Evolutionary conservation across 192 early-diverging fungal species (phyloP), one percentile per base, ranked within the genome.

Genomic region (Lobulomyces angularis): DNA sequence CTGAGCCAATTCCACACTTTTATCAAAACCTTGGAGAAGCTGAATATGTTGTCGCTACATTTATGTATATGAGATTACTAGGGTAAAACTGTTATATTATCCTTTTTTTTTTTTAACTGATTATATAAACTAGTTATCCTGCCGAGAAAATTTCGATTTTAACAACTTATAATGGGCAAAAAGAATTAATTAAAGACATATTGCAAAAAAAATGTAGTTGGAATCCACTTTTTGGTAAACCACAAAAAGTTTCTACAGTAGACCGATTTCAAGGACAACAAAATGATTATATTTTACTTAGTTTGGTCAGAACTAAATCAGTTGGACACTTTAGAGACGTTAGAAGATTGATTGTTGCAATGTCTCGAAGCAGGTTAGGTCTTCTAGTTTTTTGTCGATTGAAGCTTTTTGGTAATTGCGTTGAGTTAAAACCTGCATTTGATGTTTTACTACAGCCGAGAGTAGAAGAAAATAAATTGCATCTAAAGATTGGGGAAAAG

Each of bases 21-120:
- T 81, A 82, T 53, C 96, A 99, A 66, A 99, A 97, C 56, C 63
- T 96, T 42, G 92, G 86, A 20, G 96, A 99, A 49, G 96, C 96
- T 36, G 96, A 99, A 61, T 96, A 86, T 57, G 67, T 90, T 7
- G 93, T 99, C 14, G 89, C 90, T 3, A 69, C 82, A 12, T 99
- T 79, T 69, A 87, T 89, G 58, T 97, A 93, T 65, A 91, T 99
- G 93, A 69, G 90, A 27, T 57, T 94, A 23, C 40, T 89, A 35
- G 96, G 96, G 51, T 79, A 65, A 41, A 45, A 46, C 6, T 28
- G 18, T 14, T 9, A 47, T 18, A 35, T 21, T 32, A 25, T 37
- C 29, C 55, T 59, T 27, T 41, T 24, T 24, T 11, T 43, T 43
- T 18, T 38, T 5, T 18, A 38, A 19, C 29, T 20, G 9, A 9